Base-by-base conservation (phyloP, 805 yeast species). In the Komagataella ulmi region DNA sequence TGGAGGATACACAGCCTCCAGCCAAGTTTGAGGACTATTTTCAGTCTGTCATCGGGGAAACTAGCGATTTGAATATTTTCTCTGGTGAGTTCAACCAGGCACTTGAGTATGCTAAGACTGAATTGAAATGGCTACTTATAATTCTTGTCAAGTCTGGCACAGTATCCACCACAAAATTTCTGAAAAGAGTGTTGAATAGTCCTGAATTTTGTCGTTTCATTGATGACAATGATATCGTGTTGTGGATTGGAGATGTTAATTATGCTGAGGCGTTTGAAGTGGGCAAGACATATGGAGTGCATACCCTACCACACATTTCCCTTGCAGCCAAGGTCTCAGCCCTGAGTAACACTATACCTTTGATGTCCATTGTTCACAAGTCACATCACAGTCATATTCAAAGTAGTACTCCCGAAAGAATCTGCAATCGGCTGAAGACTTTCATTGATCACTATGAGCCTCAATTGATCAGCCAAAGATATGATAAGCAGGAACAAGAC, bases 191-290 rank as follows among this genome's bases (percentile, higher is more conserved):
- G 8, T 59, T 81, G 45, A 70, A 74, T 49, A 76, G 75, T 56
- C 72, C 65, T 1, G 59, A 64, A 30, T 76, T 80, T 43, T 61
- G 73, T 14, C 60, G 70, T 40, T 61, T 65, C 47, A 55, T 72
- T 48, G 62, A 63, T 46, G 65, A 66, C 2, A 70, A 76, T 45
- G 72, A 82, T 48, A 53, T 77, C n/a, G 55, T 79, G 1, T 69
- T 83, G 1, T 85, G 83, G 73, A 74, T 84, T 45, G 86, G 87
- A 0, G 79, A 81, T 56, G 80, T 79, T 21, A 65, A 72, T 14
- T 80, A 80, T 56, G 73, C 83, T 0, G 91, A 85, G 61, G 77
- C 85, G 3, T 80, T 77, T 68, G 80, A 80, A 53, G 75, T 85
- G 45, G 85, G 87, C 0, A 73, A 73, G 55, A 69, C 75, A 44